These are phyloP conservation scores for Macrophomina phaseolina DNA, from an alignment of 2,329 filamentous ascomycete genomes.

Conservation along the genomic window DNA sequence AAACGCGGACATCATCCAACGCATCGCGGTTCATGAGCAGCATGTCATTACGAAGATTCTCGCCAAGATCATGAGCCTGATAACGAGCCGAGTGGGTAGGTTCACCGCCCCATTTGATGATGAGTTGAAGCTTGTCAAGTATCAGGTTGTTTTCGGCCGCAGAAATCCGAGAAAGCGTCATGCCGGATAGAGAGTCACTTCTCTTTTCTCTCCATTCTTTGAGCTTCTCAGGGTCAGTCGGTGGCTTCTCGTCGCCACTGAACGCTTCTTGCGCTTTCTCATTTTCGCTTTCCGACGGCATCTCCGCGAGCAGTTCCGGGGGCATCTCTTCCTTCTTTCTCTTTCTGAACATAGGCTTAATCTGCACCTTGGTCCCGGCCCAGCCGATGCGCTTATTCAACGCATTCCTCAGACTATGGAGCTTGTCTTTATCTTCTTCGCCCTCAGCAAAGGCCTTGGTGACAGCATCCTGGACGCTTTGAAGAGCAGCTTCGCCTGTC, in stretches of 20 bases:
- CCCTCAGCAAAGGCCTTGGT: slow-evolving; percentile 78
- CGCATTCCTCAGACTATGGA: slow-evolving; percentile 84
- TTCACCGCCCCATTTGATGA: slow-evolving; percentile 99
- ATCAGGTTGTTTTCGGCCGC: slow-evolving; percentile 92
- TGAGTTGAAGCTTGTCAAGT: slow-evolving; percentile 93
- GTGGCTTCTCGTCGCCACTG: slow-evolving; percentile 3
- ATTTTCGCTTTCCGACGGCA: slow-evolving; percentile 32
- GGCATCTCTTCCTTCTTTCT: slow-evolving; percentile 69
- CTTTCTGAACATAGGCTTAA: slow-evolving; percentile 98
- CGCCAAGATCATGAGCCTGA: slow-evolving; percentile 90
- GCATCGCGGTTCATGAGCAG: slow-evolving; percentile 91
- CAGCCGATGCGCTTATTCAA: slow-evolving; percentile 91
- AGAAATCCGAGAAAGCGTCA: slow-evolving; percentile 92
- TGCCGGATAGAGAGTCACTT: slow-evolving; percentile 84
- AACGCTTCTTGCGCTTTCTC: slow-evolving; percentile 30
- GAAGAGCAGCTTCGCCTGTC: slow-evolving; percentile 86
- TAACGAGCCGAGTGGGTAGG: slow-evolving; percentile 97
- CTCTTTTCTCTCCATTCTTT: slow-evolving; percentile 40
- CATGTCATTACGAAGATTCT: slow-evolving; percentile 95
- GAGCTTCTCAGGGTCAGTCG: slow-evolving; percentile 30
- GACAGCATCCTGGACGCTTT: slow-evolving; percentile 88
- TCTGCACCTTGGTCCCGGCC: slow-evolving; percentile 97
- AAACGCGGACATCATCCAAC: slow-evolving; percentile 90
- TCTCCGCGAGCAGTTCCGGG: slow-evolving; percentile 33
- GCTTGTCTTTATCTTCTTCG: slow-evolving; percentile 83